Evolutionary conservation across 306 rosid species (phyloP).

Genomic region (Malus sylvestris): DNA sequence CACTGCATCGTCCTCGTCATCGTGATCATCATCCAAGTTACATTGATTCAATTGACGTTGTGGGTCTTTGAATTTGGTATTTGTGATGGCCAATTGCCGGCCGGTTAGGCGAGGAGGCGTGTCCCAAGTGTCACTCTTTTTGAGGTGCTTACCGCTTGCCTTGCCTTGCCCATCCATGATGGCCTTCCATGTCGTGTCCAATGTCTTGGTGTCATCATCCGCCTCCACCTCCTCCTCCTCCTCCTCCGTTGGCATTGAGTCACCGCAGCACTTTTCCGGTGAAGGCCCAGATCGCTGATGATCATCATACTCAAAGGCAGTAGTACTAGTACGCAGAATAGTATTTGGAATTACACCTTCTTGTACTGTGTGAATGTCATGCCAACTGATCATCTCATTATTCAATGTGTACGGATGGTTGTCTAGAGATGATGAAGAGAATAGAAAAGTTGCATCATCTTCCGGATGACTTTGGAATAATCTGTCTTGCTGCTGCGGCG

Average conservation of each 20-base stretch:
- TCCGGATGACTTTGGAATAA: background rate
- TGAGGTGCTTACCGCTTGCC: constrained; percentile 16
- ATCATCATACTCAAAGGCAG: background rate
- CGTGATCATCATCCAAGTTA: background rate
- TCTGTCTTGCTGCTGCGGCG: background rate
- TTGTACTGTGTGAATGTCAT: constrained; percentile 2
- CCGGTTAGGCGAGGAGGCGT: constrained; percentile 15
- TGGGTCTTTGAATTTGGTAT: background rate
- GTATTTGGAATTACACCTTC: background rate
- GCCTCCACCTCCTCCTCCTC: background rate
- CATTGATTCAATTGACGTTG: background rate
- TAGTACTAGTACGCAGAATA: background rate
- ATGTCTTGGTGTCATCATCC: constrained; percentile 22
- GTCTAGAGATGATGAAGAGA: background rate
- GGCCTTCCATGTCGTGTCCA: constrained; percentile 53
- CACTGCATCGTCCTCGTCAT: constrained; percentile 37
- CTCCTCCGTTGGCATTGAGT: constrained; percentile 5
- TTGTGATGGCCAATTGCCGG: background rate
- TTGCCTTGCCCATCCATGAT: constrained; percentile 42
- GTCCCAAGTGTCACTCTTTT: constrained; percentile 48
- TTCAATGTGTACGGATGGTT: background rate
- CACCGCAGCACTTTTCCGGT: constrained; percentile 17
- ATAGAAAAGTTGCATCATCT: background rate
- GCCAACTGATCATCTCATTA: constrained; percentile 13
- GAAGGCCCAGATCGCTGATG: constrained; percentile 8